Base-by-base conservation (phyloP, 2,329 filamentous ascomycete genomes). In the Beauveria scarabaeidicola region DNA sequence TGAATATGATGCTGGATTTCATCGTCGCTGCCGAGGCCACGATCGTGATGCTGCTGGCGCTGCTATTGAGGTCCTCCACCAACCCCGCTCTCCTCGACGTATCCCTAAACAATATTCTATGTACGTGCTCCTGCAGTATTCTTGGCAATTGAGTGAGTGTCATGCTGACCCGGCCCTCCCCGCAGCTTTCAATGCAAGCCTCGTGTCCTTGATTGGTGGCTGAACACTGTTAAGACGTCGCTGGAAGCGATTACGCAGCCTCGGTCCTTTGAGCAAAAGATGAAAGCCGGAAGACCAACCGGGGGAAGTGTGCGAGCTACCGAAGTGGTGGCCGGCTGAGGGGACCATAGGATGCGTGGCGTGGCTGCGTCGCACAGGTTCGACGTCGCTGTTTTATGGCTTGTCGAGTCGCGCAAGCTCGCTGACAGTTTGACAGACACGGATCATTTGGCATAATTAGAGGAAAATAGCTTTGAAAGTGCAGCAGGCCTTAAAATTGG, bases 1-100 rank as follows among this genome's bases (percentile, higher is more conserved):
- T 81, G 1, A 75, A 70, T 0, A 65, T 82, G 2, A 76, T 78
- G 1, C 65, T 82, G 10, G 77, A 81, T 61, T 64, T 82, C 2
- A 51, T 68, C 3, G 75, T 80, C 0, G 75, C 78, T 0, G 74
- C 65, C 1, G 52, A 61, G 41, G 52, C 47, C 3, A 51, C 59
- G 11, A 70, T 82, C 36, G 78, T 78, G 1, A 71, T 77, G 0
- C 63, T 80, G 2, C 64, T 82, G 75, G 82, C 10, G 68, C 59
- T 5, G 65, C 81, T 2, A 74, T 77, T 1, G 74, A 79, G 2
- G 55, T 62, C 47, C 65, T 80, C 9, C 61, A 62, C 10, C 40
- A 58, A 46, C 69, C 70, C 67, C 51, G 67, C 29, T 64, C 70
- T 62, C 15, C 63, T 70, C 38, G 65, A 68, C 32, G 60, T 70